Evolutionary conservation across 805 yeast species (phyloP), one percentile per base, ranked within the genome.

Genomic region (Starmerella gropengiesseri): DNA sequence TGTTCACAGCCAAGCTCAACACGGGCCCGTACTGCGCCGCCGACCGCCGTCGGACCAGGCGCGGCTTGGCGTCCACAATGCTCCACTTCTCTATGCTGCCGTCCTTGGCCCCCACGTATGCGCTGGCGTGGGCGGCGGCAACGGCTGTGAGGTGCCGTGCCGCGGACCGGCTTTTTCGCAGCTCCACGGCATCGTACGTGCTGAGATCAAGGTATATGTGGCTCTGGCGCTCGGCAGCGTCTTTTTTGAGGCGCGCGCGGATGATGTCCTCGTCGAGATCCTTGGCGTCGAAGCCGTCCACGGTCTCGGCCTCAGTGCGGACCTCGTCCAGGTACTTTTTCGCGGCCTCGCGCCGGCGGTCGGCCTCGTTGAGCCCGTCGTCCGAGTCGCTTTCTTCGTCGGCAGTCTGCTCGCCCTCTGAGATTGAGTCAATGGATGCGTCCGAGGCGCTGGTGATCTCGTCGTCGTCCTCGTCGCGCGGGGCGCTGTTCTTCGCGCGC

Each of bases 281-380:
- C 52, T 77, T 75, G 8, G 98, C 97, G 65, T 86, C 94, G 55
- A 84, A 87, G 13, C 43, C 51, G 6, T 48, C 55, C 13, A 41
- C 59, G 12, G 60, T 47, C 48, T 80, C 84, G 3, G 67, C 63
- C 58, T 81, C 76, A 23, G 17, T 23, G 23, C 34, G 34, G 55
- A 91, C 64, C 56, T 81, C 81, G 35, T 80, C 86, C 49, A 91
- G 66, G 61, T 91, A 91, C 61, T 87, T 91, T 61, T 86, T 86
- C 14, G 97, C 97, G 46, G 91, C 69, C 57, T 97, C 70, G 63
- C 98, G 75, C 62, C 98, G 75, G 62, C 84, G 86, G 57, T 91
- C 98, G 0, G 95, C 93, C 7, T 87, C 93, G 37, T 75, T 74
- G 22, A 31, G 34, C 61, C 89, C 97, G 14, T 69, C 70, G 20